Evolutionary conservation across 805 yeast genomes (phyloP), one percentile per base, ranked within the genome.

Genomic region (Candida corydali): DNA sequence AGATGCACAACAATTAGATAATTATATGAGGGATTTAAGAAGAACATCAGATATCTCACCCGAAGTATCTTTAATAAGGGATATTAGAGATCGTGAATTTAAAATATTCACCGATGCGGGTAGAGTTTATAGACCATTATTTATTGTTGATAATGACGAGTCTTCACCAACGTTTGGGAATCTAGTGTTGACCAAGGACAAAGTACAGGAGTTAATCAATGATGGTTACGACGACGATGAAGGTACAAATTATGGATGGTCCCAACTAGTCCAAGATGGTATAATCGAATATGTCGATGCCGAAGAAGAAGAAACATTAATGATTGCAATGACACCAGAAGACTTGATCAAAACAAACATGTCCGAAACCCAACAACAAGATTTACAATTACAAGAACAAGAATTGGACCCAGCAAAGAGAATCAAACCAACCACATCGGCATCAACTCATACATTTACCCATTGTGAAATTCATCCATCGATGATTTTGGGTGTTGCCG

Each of bases 401-500:
- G 78, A 73, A 43, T 50, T 72, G 28, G 88, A 82, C 54, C 83
- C 88, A 0, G 95, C 95, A 22, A 80, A 81, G 61, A 80, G 98
- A 66, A 86, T 93, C 55, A 89, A 82, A 60, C 80, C 86, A 14
- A 65, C 74, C 11, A 71, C 66, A 44, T 60, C 63, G 34, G 54
- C 73, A 3, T 69, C 70, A 34, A 75, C 79, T 17, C 78, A 80
- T 51, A 88, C 98, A 2, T 93, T 86, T 71, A 93, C 98, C 0
- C 98, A 93, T 63, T 93, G 98, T 76, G 98, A 93, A 67, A 89
- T 93, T 57, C 98, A 93, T 66, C 98, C 98, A 14, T 84, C 95
- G 20, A 93, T 93, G 98, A 91, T 93, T 62, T 73, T 93, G 43
- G 98, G 98, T 63, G 96, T 93, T 47, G 96, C 97, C 31, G 99